These are phyloP conservation scores for Candida sphagnicola DNA, from an alignment of 805 yeast genomes.

Conservation along the genomic window DNA sequence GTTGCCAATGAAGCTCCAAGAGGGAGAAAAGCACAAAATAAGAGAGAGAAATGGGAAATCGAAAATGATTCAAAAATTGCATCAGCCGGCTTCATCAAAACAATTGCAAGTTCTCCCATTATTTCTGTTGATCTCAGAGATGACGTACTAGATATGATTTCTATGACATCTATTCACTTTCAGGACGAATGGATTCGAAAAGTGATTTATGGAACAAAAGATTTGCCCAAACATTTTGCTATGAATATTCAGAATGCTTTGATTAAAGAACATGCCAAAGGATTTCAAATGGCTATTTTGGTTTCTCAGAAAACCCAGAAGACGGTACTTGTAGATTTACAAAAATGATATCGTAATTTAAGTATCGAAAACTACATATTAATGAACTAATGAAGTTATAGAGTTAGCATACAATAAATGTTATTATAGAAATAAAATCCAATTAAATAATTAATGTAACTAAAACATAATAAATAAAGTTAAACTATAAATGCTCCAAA, in stretches of 20 bases:
- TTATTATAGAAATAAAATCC: not conserved
- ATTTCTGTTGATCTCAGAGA: conserved; percentile 77
- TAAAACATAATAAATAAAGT: too few species aligned
- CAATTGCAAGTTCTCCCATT: conserved; percentile 64
- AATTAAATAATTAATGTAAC: not conserved
- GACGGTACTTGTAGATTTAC: conserved; percentile 52
- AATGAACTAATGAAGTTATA: not conserved
- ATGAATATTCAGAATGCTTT: conserved; percentile 68
- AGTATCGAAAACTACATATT: too few species aligned
- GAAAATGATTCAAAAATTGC: conserved; percentile 72
- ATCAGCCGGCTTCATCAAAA: conserved; percentile 48
- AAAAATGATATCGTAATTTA: conserved; percentile 25
- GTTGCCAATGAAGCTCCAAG: conserved; percentile 80
- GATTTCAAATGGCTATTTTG: conserved; percentile 71
- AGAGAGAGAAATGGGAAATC: conserved; percentile 69
- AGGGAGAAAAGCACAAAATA: conserved; percentile 66
- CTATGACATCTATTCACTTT: conserved; percentile 68
- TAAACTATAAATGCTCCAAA: too few species aligned
- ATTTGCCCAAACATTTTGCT: conserved; percentile 78
- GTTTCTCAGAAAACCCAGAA: conserved; percentile 77
- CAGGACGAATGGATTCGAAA: conserved; percentile 82
- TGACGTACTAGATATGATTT: conserved; percentile 80
- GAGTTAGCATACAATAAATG: not conserved
- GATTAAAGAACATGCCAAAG: conserved; percentile 66
- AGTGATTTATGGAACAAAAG: conserved; percentile 72